Conservation (phyloP, 2,329 filamentous ascomycete genomes). For the Colletotrichum sp. region DNA sequence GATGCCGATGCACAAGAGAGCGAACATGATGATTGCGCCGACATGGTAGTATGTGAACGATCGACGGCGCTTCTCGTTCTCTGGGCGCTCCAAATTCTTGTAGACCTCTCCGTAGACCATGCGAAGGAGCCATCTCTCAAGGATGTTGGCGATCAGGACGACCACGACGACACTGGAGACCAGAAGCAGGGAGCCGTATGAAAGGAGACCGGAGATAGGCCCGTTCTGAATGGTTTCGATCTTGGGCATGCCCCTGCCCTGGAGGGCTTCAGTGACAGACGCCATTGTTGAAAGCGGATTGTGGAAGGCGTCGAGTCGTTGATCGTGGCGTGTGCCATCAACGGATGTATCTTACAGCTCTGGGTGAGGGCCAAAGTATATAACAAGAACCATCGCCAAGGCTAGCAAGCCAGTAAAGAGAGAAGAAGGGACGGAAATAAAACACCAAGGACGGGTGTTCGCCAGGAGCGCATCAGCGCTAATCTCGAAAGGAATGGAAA, state of each 20-base stretch:
- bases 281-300: not conserved
- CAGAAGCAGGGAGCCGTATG: conserved; percentile 17
- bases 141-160: conserved; percentile 13
- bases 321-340: not conserved
- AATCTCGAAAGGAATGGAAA: not conserved
- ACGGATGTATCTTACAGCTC: not conserved
- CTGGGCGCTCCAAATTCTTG: not conserved
- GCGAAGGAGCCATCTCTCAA: conserved; percentile 18
- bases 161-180: conserved; percentile 10
- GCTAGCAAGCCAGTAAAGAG: not conserved
- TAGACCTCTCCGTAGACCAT: conserved; percentile 12
- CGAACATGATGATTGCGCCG: conserved; percentile 15
- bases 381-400: not conserved
- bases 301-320: not conserved
- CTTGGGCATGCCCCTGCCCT: not conserved
- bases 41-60: conserved; percentile 23
- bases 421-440: not conserved
- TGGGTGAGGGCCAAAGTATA: not conserved
- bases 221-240: conserved; percentile 15
- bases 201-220: not conserved
- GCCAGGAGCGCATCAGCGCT: not conserved
- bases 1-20: conserved; percentile 8
- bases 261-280: not conserved
- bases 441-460: not conserved
- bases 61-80: conserved; percentile 16